A percentile compares a stretch with the other conserved stretches of the same genome.
Evolutionary conservation across 179 eudicot genomes (phyloP).

Genomic region (Spergularia azorica): DNA sequence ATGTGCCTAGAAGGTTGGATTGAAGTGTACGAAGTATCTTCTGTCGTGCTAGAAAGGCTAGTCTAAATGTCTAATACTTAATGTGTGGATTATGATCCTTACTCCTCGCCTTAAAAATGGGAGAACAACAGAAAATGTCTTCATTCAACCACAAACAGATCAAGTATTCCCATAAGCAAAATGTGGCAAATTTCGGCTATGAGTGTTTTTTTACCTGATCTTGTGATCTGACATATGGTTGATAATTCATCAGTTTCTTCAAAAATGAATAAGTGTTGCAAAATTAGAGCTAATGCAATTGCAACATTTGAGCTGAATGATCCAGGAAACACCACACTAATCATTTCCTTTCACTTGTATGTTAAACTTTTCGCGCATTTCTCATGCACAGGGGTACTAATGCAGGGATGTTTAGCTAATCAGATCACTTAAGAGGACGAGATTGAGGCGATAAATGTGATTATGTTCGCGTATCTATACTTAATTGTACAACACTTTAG

Average conservation of each 20-base stretch:
- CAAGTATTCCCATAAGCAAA: background rate
- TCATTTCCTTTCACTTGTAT: background rate
- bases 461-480: background rate
- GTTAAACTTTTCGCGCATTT: background rate
- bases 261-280: too few relatives aligned
- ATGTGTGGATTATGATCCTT: background rate
- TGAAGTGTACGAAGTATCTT: too few relatives aligned
- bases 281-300: too few relatives aligned
- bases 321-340: too few relatives aligned
- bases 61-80: background rate
- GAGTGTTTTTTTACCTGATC: background rate
- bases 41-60: too few relatives aligned
- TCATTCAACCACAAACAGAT: background rate
- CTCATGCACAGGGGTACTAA: background rate
- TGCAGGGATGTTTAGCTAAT: background rate
- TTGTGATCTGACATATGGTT: background rate
- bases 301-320: too few relatives aligned
- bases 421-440: background rate
- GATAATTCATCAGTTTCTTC: too few relatives aligned
- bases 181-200: background rate
- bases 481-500: conserved; percentile 8
- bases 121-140: background rate
- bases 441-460: conserved; percentile 5
- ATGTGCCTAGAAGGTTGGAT: too few relatives aligned
- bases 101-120: conserved; percentile 5